These are phyloP conservation scores for Saccharum spontaneum DNA, from an alignment of 176 grass and related monocot genomes.

Conservation along the genomic window DNA sequence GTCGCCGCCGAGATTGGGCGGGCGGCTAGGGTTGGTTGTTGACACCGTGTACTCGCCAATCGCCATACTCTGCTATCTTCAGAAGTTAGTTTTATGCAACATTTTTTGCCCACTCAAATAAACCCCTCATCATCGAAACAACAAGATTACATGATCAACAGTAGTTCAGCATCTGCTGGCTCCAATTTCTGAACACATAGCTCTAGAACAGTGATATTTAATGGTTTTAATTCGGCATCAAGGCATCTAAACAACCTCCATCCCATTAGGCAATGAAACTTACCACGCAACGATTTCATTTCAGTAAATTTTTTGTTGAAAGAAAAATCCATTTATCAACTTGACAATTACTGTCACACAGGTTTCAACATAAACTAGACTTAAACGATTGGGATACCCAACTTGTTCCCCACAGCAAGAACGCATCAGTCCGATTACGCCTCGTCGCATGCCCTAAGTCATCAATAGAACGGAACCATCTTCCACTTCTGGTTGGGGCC, in stretches of 20 bases:
- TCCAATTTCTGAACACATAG: too few relatives aligned
- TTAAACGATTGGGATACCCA: neutral
- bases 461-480: neutral
- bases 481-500: conserved; percentile 7
- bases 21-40: too few relatives aligned
- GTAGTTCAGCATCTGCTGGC: too few relatives aligned
- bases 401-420: neutral
- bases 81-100: neutral
- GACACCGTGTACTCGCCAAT: neutral
- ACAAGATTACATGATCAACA: too few relatives aligned
- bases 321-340: too few relatives aligned
- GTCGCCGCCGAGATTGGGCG: too few relatives aligned
- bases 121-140: neutral
- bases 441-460: neutral
- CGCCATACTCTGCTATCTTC: neutral
- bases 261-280: neutral
- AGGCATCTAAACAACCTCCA: neutral
- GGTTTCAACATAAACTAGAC: neutral
- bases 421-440: neutral
- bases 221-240: too few relatives aligned
- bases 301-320: too few relatives aligned
- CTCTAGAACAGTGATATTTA: too few relatives aligned
- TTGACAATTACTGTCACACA: neutral
- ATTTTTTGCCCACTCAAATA: neutral
- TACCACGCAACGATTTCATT: too few relatives aligned